Percentiles rank a stretch among this genome's conserved stretches.
phyloP scores from a whole-genome alignment of 345 rosid genomes.

The Alliaria petiolata region DNA sequence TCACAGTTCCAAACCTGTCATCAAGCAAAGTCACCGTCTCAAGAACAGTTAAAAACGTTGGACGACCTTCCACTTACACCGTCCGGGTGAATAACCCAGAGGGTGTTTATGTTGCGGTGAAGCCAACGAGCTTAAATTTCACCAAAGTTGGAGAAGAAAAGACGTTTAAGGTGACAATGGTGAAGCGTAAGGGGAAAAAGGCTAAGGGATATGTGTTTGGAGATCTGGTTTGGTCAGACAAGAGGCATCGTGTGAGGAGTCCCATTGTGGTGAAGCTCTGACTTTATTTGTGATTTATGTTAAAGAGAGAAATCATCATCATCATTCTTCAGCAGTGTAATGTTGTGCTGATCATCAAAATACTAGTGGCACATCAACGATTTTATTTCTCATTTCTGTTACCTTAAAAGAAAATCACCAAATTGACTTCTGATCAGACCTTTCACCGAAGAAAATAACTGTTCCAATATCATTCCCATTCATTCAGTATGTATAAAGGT shows the following conservation, averaged over 20 bases:
- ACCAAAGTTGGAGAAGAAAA: constrained; percentile 54
- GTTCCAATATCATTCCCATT: no score
- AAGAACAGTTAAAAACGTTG: constrained; percentile 65
- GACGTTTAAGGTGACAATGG: constrained; percentile 45
- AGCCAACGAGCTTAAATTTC: constrained; percentile 49
- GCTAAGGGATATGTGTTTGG: constrained; percentile 51
- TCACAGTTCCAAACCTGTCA: constrained; percentile 43
- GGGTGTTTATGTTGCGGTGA: constrained; percentile 49
- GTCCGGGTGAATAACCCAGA: constrained; percentile 37
- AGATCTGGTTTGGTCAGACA: constrained; percentile 66
- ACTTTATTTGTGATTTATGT: background rate
- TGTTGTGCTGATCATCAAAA: constrained; percentile 13
- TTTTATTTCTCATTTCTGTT: background rate
- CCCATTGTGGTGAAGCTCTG: constrained; percentile 54
- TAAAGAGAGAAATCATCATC: background rate
- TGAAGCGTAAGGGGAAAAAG: background rate
- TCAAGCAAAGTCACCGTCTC: constrained; percentile 33
- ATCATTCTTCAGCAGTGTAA: background rate
- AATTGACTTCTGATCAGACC: no score
- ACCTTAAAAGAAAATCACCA: no score
- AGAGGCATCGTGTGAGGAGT: constrained; percentile 62
- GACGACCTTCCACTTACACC: constrained; percentile 53
- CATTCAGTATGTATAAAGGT: no score
- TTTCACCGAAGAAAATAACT: no score
- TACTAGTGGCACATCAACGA: background rate